Base-by-base conservation (phyloP, 495 filamentous ascomycete genomes). In the Penicillium canariense region DNA sequence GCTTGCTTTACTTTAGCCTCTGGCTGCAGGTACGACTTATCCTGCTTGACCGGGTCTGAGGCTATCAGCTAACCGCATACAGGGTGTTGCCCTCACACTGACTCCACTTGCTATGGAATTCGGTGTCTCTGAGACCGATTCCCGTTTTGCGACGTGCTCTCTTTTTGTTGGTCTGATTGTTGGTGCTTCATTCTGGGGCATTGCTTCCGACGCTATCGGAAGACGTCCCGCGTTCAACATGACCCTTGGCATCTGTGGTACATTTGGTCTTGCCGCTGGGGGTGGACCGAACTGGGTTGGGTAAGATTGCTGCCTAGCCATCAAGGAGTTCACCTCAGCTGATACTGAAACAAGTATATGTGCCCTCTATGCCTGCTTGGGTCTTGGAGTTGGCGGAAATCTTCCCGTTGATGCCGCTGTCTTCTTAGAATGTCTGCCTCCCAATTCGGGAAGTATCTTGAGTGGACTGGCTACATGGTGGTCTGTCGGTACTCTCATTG, bases 371-470 rank as follows among this genome's bases (percentile, higher is more conserved):
- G 67, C 76, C 12, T 63, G 60, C 26, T 35, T 78, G 44, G 78
- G 77, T 26, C 56, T 80, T 3, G 79, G 78, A 26, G 71, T 81
- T 18, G 79, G 79, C 23, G 79, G 79, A n/a, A 82, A 81, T 48
- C 54, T 75, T 9, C 71, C 71, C 2, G 71, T 77, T 14, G 73
- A 76, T 52, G 69, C 75, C 0, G 77, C 78, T 9, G 63, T 82
- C 5, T 81, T 82, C 60, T 61, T 82, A n/a, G 79, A 82, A 51
- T 81, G 79, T 31, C 52, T 82, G 3, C 79, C 79, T 17, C 65
- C 65, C 27, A 67, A 71, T 7, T 77, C 74, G n/a, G 65, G 63
- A 11, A 68, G 69, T 51, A 66, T 82, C 9, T 59, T 82, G 36
- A 80, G 71, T 26, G 49, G 78, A 17, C 68, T 83, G 15, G 75